These are phyloP conservation scores for Phytophthora cajani DNA, from an alignment of 352 stramenopile genomes.

Conservation along the genomic window DNA sequence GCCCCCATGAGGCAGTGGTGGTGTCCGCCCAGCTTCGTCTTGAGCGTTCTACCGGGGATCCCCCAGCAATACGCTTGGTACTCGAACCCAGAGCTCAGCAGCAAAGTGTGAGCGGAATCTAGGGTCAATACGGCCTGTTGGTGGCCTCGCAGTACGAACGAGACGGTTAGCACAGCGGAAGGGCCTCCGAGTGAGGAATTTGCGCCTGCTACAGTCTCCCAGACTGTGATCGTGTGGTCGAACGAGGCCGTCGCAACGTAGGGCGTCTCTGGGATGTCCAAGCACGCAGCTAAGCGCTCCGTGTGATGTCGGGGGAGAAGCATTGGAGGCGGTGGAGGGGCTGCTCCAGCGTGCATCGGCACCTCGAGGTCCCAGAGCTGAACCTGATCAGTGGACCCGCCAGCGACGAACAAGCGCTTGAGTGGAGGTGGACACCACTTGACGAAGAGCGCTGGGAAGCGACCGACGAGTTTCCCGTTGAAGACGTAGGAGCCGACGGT, in stretches of 20 bases:
- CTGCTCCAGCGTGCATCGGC: constrained; percentile 31
- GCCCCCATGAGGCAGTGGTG: constrained; percentile 73
- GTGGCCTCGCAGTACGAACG: constrained; percentile 71
- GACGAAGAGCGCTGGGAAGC: constrained; percentile 55
- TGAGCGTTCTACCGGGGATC: constrained; percentile 47
- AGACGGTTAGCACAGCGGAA: constrained; percentile 42
- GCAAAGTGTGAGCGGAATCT: constrained; percentile 57
- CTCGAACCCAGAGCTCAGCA: constrained; percentile 85
- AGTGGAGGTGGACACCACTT: constrained; percentile 61
- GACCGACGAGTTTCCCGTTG: constrained; percentile 60
- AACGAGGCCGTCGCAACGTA: constrained; percentile 80
- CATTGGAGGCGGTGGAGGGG: constrained; percentile 37
- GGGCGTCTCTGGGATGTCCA: constrained; percentile 60
- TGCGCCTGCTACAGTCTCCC: constrained; percentile 53
- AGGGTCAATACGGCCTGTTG: constrained; percentile 68
- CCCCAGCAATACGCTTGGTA: constrained; percentile 86
- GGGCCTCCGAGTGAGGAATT: constrained; percentile 29
- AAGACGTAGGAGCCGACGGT: constrained; percentile 68
- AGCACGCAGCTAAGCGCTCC: constrained; percentile 61
- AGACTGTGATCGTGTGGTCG: constrained; percentile 78
- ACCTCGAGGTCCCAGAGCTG: constrained; percentile 79
- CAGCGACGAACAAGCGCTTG: constrained; percentile 57
- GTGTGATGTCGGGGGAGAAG: constrained; percentile 39
- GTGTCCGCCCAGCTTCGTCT: constrained; percentile 71
- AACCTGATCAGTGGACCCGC: constrained; percentile 43